Base-by-base conservation (phyloP, 2,329 filamentous ascomycete species). In the Cercospora sesami region DNA sequence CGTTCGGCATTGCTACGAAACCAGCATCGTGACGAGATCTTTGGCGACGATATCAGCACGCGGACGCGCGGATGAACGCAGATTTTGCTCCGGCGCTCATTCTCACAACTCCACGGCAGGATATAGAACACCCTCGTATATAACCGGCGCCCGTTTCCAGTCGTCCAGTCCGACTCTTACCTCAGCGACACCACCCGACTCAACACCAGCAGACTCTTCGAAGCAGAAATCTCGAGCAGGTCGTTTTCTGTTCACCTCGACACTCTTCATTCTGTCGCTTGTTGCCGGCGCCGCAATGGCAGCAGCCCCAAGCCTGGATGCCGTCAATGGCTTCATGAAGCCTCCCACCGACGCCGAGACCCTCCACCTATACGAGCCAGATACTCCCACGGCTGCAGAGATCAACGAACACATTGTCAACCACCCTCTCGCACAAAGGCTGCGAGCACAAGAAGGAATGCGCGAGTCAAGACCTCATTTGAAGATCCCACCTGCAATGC, bases 401-500 rank as follows among this genome's bases (percentile, higher is more conserved):
- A 87, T 96, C 74, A 90, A 97, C 72, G 83, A 87, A 8, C 86
- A 87, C 76, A 92, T 98, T 79, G 86, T 89, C 75, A 86, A 84
- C 57, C 93, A 95, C 81, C 90, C 92, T 1, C 78, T 96, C n/a
- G 86, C 90, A 4, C 78, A 84, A n/a, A 83, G 86, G 51, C 83
- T 98, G 60, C 90, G 94, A 58, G 80, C 80, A 18, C 85, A 91
- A 74, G 83, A 88, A 0, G 86, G 86, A 28, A 91, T 90, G 79
- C 86, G 83, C 36, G 93, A 96, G 79, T 90, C 90, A 36, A 87
- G 95, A 48, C 94, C 94, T 10, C 93, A 97, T 78, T 83, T 97
- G 78, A 95, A 94, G 80, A 91, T 97, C 76, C 93, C 94, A 0
- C 83, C 84, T 28, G 80, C 84, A 2, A 85, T 93, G 79, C 88